These are phyloP conservation scores for Candida neerlandica DNA, from an alignment of 1,139 yeast species.

Conservation along the genomic window DNA sequence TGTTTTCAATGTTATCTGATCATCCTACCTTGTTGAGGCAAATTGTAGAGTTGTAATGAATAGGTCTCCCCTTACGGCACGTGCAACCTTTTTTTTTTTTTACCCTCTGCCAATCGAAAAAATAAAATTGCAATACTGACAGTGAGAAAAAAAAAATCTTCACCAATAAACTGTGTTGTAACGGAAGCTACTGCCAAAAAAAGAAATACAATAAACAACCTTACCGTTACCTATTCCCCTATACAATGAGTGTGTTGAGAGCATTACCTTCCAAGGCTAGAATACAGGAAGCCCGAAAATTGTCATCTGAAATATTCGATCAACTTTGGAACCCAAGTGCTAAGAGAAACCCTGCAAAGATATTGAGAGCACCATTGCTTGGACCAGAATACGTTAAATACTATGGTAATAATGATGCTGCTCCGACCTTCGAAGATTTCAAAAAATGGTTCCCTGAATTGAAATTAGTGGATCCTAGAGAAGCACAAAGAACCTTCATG, in stretches of 20 bases:
- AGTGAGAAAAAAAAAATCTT: constrained; percentile 2
- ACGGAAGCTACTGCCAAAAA: not conserved
- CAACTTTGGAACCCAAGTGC: constrained; percentile 61
- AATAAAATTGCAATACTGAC: not conserved
- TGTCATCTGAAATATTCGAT: constrained; percentile 36
- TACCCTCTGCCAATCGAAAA: not conserved
- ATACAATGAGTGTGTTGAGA: constrained; percentile 17
- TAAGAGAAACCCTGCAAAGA: constrained; percentile 75
- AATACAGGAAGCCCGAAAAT: constrained; percentile 31
- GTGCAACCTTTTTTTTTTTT: not conserved
- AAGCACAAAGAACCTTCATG: constrained; percentile 67
- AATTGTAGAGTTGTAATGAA: too few relatives aligned
- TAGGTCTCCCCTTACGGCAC: not conserved
- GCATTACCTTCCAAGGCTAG: constrained; percentile 31
- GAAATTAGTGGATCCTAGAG: constrained; percentile 70
- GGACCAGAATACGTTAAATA: constrained; percentile 76
- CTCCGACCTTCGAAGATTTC: constrained; percentile 65
- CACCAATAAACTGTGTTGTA: not conserved
- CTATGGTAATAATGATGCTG: constrained; percentile 70
- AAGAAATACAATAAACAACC: not conserved
- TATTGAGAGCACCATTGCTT: constrained; percentile 68
- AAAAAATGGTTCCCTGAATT: constrained; percentile 60
- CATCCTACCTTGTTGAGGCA: too few relatives aligned
- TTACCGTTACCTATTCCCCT: too few relatives aligned
- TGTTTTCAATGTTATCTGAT: too few relatives aligned